Base-by-base conservation (phyloP, 73 alveolate species). In the Uronychia binucleata region DNA sequence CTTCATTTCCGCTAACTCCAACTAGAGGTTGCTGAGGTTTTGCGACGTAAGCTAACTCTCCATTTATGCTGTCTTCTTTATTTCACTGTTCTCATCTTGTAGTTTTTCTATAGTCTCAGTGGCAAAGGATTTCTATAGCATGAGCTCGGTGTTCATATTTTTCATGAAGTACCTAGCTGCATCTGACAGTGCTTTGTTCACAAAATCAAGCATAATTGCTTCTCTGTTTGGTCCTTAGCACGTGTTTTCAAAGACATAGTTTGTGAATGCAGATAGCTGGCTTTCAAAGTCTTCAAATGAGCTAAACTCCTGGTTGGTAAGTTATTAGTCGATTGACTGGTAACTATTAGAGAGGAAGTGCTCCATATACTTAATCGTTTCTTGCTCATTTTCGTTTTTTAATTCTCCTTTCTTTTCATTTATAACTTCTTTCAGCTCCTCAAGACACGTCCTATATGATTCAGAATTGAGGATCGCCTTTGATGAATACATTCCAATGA, bases 161-260 rank as follows among this genome's bases (percentile, higher is more conserved):
- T 28, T 30, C 67, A 84, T 31, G 83, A 78, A 78, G 75, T 77
- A 78, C 74, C 85, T 88, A 34, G 91, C 34, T 1, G 84, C 94
- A 26, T 82, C 94, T 26, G 84, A 83, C 0, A 83, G 79, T 27
- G 82, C 88, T 28, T 82, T 83, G 59, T 60, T 27, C 57, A 75
- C 30, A 58, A 88, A 88, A 33, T 88, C 91, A 25, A 81, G 30
- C 25, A 88, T 26, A 67, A 75, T 78, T 34, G 32, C 75, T 60
- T 80, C 60, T 8, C 90, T 34, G 59, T 83, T 58, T 30, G 91
- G 88, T 1, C 90, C 90, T 0, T 84, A 84, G 35, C 92, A 91
- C 14, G 91, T 86, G 59, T 88, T 88, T 46, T 83, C 86, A 14
- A 77, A 57, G 80, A 67, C 82, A 74, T 34, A 88, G 29, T 28